Evolutionary conservation across 495 filamentous ascomycete species (phyloP), one percentile per base, ranked within the genome.

Genomic region (Lepidopterella palustris): DNA sequence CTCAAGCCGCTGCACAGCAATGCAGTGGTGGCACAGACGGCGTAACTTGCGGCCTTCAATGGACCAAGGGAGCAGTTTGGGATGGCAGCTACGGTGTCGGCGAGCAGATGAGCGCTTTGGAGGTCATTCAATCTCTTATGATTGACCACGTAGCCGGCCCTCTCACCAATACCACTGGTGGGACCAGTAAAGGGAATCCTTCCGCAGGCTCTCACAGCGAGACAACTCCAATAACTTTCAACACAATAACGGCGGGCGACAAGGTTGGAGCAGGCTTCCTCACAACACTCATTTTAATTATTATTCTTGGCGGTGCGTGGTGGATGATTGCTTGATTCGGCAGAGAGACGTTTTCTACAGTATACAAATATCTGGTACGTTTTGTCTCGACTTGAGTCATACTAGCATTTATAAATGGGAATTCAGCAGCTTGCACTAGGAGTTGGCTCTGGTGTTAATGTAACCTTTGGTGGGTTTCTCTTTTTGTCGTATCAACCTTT

Each of bases 81-180:
- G 81, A 84, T 52, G 73, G 74, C n/a, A 72, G 69, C 26, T 72
- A 60, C 20, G 80, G 79, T 26, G 66, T 82, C 18, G 82, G 82
- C 51, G 72, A 84, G 67, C 79, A 86, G 63, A 84, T 86, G 82
- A 73, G 72, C 42, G 82, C 80, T 1, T 62, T 85, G 39, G 80
- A 81, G 60, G 74, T 84, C 20, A 72, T 86, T 31, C 75, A 82
- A 56, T 73, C 77, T n/a, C 73, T 73, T 29, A 66, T 87, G 55
- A 74, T 83, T 39, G 63, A 70, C 6, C 28, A 80, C 11, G 74
- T 75, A 25, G 10, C 49, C 13, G 74, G 72, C 3, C 74, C 74
- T 9, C 67, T 77, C 4, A 62, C 63, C 9, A 60, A 71, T 31
- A 47, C 60, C 1, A 71, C 65, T 4, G 74, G 74, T 26, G 74